Base-by-base conservation (phyloP, 345 rosid genomes). In the Eucalyptus pauciflora region DNA sequence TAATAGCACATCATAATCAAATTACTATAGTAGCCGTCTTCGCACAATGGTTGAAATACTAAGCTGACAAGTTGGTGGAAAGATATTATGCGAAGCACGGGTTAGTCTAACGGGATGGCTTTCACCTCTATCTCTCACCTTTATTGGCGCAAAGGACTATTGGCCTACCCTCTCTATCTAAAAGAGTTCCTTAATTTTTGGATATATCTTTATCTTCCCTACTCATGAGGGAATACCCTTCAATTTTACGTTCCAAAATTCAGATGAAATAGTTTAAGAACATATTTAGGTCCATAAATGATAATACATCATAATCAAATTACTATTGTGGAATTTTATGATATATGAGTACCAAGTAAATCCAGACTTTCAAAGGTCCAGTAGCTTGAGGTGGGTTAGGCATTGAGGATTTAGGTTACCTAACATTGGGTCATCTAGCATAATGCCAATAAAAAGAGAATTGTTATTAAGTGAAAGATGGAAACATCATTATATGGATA, bases 51-150 rank as follows among this genome's bases (percentile, higher is more conserved):
- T 43, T 43, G 45, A 43, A 43, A 43, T 18, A 52, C 17, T 52
- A 18, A 52, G 56, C 20, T 0, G 24, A 52, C 24, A 0, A 52
- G 24, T 52, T 0, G 3, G 4, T 52, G 56, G 56, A 52, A 18
- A 52, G 10, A 52, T 52, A 52, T 52, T 3, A 52, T 52, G 56
- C 2, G 56, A 52, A 52, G 24, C 4, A 52, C 10, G 2, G 4
- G 24, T 52, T 10, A 43, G 7, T 43, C 45, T 43, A 43, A 6
- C 7, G 7, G 45, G 4, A 52, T 24, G 24, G 24, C 7, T 52
- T 52, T 52, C 56, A 52, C 56, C 56, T 52, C 10, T 22, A 24
- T 52, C 56, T 52, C 56, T 18, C 56, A 52, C 24, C 4, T 52
- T 52, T 52, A 52, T 0, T 18, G 0, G 56, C 45, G 2, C 7